Base-by-base conservation (phyloP, 2,329 filamentous ascomycete species). In the Aspergillus neotritici region DNA sequence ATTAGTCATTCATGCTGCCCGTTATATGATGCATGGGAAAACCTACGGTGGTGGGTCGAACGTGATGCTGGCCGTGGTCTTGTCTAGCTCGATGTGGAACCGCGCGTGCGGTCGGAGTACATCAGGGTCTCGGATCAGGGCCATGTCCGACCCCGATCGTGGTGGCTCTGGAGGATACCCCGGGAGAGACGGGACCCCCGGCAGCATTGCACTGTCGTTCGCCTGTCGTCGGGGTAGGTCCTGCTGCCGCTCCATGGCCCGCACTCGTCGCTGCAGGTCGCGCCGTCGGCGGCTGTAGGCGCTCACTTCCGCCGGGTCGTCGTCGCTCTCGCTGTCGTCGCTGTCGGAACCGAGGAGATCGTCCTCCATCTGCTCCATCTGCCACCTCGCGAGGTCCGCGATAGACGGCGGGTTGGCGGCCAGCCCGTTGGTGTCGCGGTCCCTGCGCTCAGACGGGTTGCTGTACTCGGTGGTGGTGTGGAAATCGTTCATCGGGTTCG, bases 21-120 rank as follows among this genome's bases (percentile, higher is more conserved):
- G 9, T 34, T 28, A 37, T 39, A 13, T 34, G 29, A 16, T 29
- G 30, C 12, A 28, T 31, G 30, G 15, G 31, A 7, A 9, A n/a
- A 55, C 67, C 35, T 66, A 70, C 67, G 62, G 64, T 41, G 67
- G 66, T 10, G 66, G 66, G 45, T 69, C 66, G 41, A 97, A 96
- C 46, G 80, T 83, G 56, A 97, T 85, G 11, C 84, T 89, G 55
- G 93, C 91, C 65, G 84, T 88, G 69, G 81, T 87, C 70, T 88
- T 90, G 55, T 84, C 79, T 63, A 82, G 80, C 57, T 86, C 83
- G 43, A 96, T 94, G 59, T 83, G 85, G 67, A 97, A 96, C 21
- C 80, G 79, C 2, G 88, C 87, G 63, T 88, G 81, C 0, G 87
- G 87, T 29, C 75, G 74, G 65, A 90, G 75, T 4, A 87, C 68